Evolutionary conservation across 2,329 filamentous ascomycete genomes (phyloP).

Genomic region (Sporothrix brunneoviolacea): DNA sequence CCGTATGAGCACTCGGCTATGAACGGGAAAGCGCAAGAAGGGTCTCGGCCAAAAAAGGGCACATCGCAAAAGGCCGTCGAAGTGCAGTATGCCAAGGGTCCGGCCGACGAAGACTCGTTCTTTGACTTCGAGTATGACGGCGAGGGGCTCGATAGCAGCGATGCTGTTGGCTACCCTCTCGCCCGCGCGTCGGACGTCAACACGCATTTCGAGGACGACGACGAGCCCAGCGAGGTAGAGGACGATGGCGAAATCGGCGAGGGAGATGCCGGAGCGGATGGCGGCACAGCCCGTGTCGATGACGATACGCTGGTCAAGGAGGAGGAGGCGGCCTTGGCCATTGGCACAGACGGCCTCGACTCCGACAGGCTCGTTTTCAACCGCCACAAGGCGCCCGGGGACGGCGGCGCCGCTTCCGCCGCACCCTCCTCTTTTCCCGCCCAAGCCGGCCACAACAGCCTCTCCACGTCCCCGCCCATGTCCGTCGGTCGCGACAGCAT

Average conservation of each 20-base stretch:
- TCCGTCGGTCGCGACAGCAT: neutral
- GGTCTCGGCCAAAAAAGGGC: neutral
- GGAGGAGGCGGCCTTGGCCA: conserved; percentile 6
- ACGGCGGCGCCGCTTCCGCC: neutral
- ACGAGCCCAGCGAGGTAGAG: neutral
- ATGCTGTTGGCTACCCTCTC: conserved; percentile 20
- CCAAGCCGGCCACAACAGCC: too few relatives aligned
- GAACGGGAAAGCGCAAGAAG: neutral
- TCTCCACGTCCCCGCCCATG: neutral
- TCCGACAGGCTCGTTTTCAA: conserved; percentile 4
- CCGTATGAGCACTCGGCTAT: neutral
- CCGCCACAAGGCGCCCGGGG: neutral
- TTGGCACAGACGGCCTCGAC: conserved; percentile 6
- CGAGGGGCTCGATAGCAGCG: conserved; percentile 20
- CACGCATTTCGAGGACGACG: conserved; percentile 13
- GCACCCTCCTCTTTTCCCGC: too few relatives aligned
- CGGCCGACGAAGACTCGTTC: conserved; percentile 15
- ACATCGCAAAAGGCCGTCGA: neutral
- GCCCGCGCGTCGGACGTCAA: conserved; percentile 5
- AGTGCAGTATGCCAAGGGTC: neutral
- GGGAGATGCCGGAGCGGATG: neutral
- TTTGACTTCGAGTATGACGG: conserved; percentile 21
- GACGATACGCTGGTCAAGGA: neutral
- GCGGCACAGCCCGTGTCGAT: conserved; percentile 16
- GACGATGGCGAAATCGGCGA: neutral